These are phyloP conservation scores for Melampsora larici-populina DNA, from an alignment of 1,284 basidiomycete species.

Conservation along the genomic window DNA sequence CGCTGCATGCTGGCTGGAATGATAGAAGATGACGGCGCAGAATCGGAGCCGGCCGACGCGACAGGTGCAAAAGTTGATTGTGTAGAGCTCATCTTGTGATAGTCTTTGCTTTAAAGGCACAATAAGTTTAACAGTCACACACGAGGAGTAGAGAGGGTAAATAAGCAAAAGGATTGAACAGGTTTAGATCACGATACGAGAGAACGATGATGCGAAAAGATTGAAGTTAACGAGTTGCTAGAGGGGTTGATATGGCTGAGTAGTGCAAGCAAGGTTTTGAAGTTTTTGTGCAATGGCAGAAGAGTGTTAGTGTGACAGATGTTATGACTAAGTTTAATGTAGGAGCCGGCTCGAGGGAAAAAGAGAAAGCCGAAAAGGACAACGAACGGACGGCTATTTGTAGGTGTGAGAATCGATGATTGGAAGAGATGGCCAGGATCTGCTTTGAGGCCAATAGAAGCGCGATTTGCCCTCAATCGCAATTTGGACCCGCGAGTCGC, in stretches of 20 bases:
- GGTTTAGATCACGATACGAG: no score
- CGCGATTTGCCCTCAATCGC: no score
- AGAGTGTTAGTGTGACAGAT: constrained; percentile 2
- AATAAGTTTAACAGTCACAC: no score
- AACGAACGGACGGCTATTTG: constrained; percentile 19
- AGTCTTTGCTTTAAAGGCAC: no score
- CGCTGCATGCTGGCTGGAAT: constrained; percentile 29
- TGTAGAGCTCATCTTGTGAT: no score
- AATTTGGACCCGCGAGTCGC: no score
- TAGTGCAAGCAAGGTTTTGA: constrained; percentile 13
- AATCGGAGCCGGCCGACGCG: constrained; percentile 35
- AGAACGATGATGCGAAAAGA: no score
- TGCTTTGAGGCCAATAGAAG: no score
- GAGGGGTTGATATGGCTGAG: background rate
- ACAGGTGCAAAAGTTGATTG: background rate
- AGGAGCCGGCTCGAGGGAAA: constrained; percentile 43
- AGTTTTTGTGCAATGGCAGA: background rate
- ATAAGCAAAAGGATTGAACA: no score
- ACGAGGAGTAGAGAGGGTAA: no score
- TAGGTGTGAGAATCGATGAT: background rate
- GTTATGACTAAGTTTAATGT: constrained; percentile 16
- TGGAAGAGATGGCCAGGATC: constrained; percentile 18
- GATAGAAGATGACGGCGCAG: constrained; percentile 6
- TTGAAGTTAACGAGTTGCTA: constrained; percentile 13
- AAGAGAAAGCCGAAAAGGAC: constrained; percentile 38